phyloP scores from a whole-genome alignment of 306 rosid species.

The Gleditsia sinensis region DNA sequence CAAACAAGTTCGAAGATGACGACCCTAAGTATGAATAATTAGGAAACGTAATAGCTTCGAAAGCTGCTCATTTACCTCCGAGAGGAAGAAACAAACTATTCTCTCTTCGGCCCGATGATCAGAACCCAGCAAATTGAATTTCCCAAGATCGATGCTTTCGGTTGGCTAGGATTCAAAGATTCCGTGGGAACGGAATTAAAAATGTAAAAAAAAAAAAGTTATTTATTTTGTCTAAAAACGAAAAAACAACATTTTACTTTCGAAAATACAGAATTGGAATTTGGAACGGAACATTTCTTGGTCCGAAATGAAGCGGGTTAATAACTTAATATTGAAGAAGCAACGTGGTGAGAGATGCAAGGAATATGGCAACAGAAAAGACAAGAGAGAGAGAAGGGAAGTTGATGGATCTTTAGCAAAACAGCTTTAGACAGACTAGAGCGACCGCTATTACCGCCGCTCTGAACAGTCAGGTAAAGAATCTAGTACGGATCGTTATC shows the following conservation, averaged over 20 bases:
- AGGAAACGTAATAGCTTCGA: background rate
- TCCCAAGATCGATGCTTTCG: background rate
- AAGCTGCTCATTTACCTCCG: slow-evolving; percentile 15
- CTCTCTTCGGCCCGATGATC: background rate
- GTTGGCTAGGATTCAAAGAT: slow-evolving; percentile 10
- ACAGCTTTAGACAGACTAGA: background rate
- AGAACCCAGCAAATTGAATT: background rate
- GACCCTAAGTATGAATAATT: background rate
- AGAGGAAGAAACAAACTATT: background rate
- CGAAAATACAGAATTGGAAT: too few species aligned
- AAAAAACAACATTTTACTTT: background rate
- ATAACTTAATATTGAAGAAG: background rate
- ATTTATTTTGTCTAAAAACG: background rate
- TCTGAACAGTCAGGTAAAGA: background rate
- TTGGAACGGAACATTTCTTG: background rate
- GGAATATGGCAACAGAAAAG: background rate
- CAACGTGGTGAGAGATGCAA: background rate
- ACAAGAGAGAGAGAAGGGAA: background rate
- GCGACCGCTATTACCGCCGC: background rate
- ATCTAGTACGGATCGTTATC: background rate
- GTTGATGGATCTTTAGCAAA: background rate
- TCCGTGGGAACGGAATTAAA: background rate
- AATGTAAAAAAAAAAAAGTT: background rate
- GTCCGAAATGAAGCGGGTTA: slow-evolving; percentile 1
- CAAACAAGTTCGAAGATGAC: background rate